Evolutionary conservation across 805 yeast species (phyloP), one percentile per base, ranked within the genome.

Genomic region (Ogataea saltuana): DNA sequence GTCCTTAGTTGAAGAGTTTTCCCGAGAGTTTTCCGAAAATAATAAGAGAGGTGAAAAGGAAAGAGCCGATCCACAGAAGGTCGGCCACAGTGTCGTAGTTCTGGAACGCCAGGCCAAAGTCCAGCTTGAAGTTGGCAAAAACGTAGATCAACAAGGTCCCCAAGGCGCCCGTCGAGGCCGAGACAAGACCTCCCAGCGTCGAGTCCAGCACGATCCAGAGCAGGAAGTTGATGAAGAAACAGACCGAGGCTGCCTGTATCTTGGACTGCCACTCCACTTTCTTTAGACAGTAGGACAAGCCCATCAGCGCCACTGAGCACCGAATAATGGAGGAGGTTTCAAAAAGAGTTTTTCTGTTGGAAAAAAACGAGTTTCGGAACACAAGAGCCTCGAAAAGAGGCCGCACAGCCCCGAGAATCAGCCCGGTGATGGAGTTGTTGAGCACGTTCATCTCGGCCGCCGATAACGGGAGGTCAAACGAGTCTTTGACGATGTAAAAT

Each of bases 1-100:
- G 32, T 29, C 32, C 32, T 17, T 29, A 27, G 6, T 27, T 20
- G 13, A 36, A 26, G 27, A 51, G 40, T 23, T 42, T 76, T 59
- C 86, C 75, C 12, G 88, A 87, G 41, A 83, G 56, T 59, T 83
- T 83, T 15, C 90, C 88, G 63, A 83, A 81, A 19, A 83, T 71
- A 29, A 84, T 69, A 35, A 78, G 67, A 0, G 85, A 84, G 52
- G 83, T 71, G 64, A 83, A 84, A 59, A 79, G 76, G 64, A 81
- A 81, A 58, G 86, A 76, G 3, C 76, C 81, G 31, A 77, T 64
- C 76, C 80, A 79, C 23, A 80, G 64, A 58, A 75, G 61, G 22
- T 71, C 67, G 1, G 81, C 78, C 33, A 57, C 35, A 4, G 41
- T 19, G 33, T 59, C 56, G 7, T 26, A 12, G 31, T 51, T 46